Percentiles rank a stretch among this genome's conserved stretches.
phyloP scores from a whole-genome alignment of 2,329 filamentous ascomycete genomes.

The Trichoderma semiorbis region DNA sequence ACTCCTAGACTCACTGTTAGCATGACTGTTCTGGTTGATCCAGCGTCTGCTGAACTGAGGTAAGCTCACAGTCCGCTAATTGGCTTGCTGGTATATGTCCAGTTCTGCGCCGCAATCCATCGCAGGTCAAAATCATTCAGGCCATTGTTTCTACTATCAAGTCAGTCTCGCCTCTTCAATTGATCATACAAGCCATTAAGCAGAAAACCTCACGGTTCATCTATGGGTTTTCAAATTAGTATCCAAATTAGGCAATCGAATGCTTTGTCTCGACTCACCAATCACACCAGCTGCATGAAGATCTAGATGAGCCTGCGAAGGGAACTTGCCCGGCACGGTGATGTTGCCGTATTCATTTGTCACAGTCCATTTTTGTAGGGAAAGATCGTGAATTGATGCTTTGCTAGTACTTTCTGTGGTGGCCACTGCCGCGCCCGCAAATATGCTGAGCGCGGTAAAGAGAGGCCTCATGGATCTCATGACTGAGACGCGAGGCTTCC shows the following conservation, averaged over 20 bases:
- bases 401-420: background rate
- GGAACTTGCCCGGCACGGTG: slow-evolving; percentile 49
- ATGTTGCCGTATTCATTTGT: slow-evolving; percentile 21
- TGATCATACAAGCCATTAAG: background rate
- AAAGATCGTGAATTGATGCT: slow-evolving; percentile 7
- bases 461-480: slow-evolving; percentile 1
- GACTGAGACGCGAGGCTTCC: background rate
- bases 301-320: slow-evolving; percentile 59
- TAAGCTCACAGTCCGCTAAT: slow-evolving; percentile 40
- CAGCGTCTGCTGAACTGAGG: background rate
- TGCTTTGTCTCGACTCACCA: slow-evolving; percentile 24
- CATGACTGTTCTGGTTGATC: background rate
- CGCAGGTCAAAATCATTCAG: slow-evolving; percentile 58
- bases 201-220: slow-evolving; percentile 32
- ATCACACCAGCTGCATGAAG: slow-evolving; percentile 52
- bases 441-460: background rate
- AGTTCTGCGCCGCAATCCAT: slow-evolving; percentile 52
- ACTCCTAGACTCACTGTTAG: slow-evolving; percentile 24
- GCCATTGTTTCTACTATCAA: slow-evolving; percentile 42
- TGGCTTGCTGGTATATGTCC: slow-evolving; percentile 54
- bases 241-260: background rate
- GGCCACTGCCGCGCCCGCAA: background rate
- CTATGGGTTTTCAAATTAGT: background rate
- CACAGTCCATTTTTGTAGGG: slow-evolving; percentile 9
- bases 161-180: background rate